Evolutionary conservation across 2,329 filamentous ascomycete genomes (phyloP), one percentile per base, ranked within the genome.

Genomic region (Didymella segeticola): DNA sequence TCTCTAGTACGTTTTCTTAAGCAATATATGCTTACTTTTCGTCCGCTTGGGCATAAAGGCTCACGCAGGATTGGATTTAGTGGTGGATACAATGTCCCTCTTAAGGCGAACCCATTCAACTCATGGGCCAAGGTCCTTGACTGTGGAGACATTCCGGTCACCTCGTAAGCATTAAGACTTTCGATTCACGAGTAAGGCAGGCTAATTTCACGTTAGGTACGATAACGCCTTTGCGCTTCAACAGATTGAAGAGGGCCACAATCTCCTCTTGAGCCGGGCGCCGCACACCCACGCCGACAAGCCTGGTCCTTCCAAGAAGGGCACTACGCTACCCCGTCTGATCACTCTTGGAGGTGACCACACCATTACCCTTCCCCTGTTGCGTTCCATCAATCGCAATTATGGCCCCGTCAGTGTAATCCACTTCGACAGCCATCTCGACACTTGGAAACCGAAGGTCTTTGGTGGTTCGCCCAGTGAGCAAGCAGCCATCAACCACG

Each of bases 161-260:
- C 89, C 10, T 93, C 89, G 85, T 92, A 80, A 76, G 86, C 74
- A 20, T n/a, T n/a, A 11, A 30, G 1, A 20, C 17, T 10, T 2
- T 19, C 17, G 3, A 15, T 3, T 3, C 17, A 9, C 2, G 1
- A 47, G 5, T 23, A 10, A 10, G 22, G 9, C 5, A 8, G 10
- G 31, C 22, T 53, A 1, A 46, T 8, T 19, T 27, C 1, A 29
- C 8, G 11, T 43, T 11, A 91, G 88, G 27, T 93, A 93, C 63
- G 91, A 96, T 74, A 95, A 95, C 70, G 82, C 83, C 2, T 95
- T 85, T 75, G 91, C 91, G 7, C 85, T 96, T 20, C 83, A 88
- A 57, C 91, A 96, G 71, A 95, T 96, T 46, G 91, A 96, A 71
- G 86, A 93, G 74, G 91, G 91, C 8, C 91, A 96, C 76, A 88